Base-by-base conservation (phyloP, 768 basidiomycete genomes). In the Panellus pusillus region DNA sequence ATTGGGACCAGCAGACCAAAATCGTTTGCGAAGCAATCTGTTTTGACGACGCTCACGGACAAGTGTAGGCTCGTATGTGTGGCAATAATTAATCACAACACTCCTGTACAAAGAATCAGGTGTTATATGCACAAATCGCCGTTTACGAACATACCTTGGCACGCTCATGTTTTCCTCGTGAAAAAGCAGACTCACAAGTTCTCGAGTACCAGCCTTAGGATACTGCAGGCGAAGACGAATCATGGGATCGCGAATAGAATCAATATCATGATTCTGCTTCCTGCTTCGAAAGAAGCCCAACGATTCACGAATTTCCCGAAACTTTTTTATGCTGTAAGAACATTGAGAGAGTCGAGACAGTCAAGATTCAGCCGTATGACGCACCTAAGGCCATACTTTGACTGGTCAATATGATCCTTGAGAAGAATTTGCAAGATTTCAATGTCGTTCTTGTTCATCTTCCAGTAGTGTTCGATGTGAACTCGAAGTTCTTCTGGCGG, bases 1-100 rank as follows among this genome's bases (percentile, higher is more conserved):
- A 20, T 70, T 70, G 1, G 69, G 55, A 0, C 70, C 70, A 0
- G 70, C 68, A 9, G 63, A 54, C 55, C 61, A 70, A 40, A 69
- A 72, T 0, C 37, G 51, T 2, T 57, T 47, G 11, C 65, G 64
- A 9, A 52, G 60, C 6, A 71, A 57, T 0, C 56, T 37, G 3
- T 38, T 15, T 3, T 50, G 45, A 24, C 53, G 48, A 0, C 59
- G 39, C n/a, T 53, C 43, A 0, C 9, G n/a, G 0, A 68, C 55
- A 2, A 61, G 43, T 1, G 63, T 37, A 1, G 57, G 58, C 47
- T 65, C 61, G 15, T 52, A 41, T n/a, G n/a, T n/a, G n/a, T n/a
- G n/a, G n/a, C n/a, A n/a, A n/a, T n/a, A n/a, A n/a, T n/a, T n/a
- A n/a, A n/a, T n/a, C n/a, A n/a, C n/a, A n/a, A n/a, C n/a, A n/a